Base-by-base conservation (phyloP, 768 basidiomycete genomes). In the Amanita pseudoporphyria region DNA sequence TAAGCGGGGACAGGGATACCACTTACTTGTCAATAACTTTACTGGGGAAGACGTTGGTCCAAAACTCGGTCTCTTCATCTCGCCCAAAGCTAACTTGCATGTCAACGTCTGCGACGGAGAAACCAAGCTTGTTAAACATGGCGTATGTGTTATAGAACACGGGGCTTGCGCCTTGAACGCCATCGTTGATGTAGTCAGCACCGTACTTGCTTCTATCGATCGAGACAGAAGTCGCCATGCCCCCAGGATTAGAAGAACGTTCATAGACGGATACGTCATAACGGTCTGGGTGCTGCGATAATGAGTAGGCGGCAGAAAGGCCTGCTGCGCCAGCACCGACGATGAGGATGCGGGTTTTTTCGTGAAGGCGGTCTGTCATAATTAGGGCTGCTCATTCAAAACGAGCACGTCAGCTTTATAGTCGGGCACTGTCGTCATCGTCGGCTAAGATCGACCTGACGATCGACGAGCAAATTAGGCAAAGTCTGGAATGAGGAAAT, bases 71-170 rank as follows among this genome's bases (percentile, higher is more conserved):
- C 16, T 59, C 60, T 26, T 55, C 55, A 21, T 64, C 62, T 13
- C 55, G 56, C 13, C 62, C 64, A 49, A 66, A 62, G 47, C 64
- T 64, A 22, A 65, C 62, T 50, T 65, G 65, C 57, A 65, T 62
- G 16, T 55, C 62, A 18, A 66, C 60, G 38, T 62, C 60, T 33
- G 60, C 56, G 4, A 60, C 57, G 33, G 51, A 54, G 53, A 63
- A 64, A 7, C 62, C 64, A 9, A 63, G 54, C n/a, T 44, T 57
- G n/a, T 66, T 58, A 24, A 66, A 64, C 43, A 65, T 54, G 9
- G 64, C 61, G 40, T 61, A 65, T 1, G 65, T 63, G 46, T 64
- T 64, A 36, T 63, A 52, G 52, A 63, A 66, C 12, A 61, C 58
- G 7, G 60, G 64, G 40, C 59, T 64, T 3, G 62, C 64, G 44